Conservation (phyloP, 164 flowering plant genomes). For the Tetrastigma voinierianum region DNA sequence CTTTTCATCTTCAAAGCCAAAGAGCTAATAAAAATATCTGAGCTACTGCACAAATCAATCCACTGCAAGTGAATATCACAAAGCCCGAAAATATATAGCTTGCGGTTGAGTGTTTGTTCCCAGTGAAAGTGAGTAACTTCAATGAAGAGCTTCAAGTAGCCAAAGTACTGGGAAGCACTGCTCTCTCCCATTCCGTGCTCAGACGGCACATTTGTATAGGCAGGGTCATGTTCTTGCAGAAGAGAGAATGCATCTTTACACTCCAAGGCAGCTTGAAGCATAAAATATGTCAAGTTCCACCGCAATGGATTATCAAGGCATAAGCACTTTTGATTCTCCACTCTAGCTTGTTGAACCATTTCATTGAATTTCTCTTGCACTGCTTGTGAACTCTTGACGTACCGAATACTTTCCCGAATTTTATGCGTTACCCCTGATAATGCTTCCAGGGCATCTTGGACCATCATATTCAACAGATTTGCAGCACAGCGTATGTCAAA, state of each 20-base stretch:
- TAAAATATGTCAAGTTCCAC: slow-evolving; percentile 47
- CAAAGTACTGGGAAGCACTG: slow-evolving; percentile 25
- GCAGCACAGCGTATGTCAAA: slow-evolving; percentile 48
- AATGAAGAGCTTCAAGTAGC: slow-evolving; percentile 35
- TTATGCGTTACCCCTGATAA: slow-evolving; percentile 21
- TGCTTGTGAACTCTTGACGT: slow-evolving; percentile 32
- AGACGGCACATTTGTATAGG: slow-evolving; percentile 18
- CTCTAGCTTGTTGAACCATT: slow-evolving; percentile 21
- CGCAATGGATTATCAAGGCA: slow-evolving; percentile 23
- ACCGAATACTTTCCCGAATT: slow-evolving; percentile 34
- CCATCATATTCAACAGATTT: slow-evolving; percentile 36
- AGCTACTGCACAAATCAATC: slow-evolving; percentile 36
- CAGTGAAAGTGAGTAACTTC: slow-evolving; percentile 31
- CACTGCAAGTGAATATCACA: slow-evolving; percentile 34
- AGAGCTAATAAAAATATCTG: slow-evolving; percentile 28
- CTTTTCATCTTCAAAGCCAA: slow-evolving; percentile 36
- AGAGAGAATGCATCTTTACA: slow-evolving; percentile 29
- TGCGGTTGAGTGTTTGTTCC: slow-evolving; percentile 33
- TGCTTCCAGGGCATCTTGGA: slow-evolving; percentile 34
- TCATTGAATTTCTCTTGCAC: slow-evolving; percentile 27
- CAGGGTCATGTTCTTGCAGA: slow-evolving; percentile 30
- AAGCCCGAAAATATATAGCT: slow-evolving; percentile 41
- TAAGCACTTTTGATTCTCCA: slow-evolving; percentile 25
- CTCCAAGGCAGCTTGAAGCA: slow-evolving; percentile 41
- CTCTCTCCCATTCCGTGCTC: slow-evolving; percentile 45